Percentiles rank a stretch among this genome's conserved stretches.
phyloP scores from a whole-genome alignment of 148 eudicot genomes.

The Fagopyrum esculentum region DNA sequence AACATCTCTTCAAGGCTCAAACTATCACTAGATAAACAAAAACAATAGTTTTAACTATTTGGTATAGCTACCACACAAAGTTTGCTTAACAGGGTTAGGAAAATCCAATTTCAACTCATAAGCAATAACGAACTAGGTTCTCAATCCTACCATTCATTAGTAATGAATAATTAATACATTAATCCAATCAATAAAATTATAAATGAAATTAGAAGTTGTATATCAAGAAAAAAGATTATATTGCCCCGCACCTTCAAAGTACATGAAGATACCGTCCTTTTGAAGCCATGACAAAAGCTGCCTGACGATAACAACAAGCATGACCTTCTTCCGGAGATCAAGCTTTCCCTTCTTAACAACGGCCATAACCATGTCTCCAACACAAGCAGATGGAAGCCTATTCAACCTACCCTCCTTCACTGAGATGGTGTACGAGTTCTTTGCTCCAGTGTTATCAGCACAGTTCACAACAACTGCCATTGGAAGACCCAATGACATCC shows the following conservation, averaged over 20 bases:
- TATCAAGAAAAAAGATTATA: background rate
- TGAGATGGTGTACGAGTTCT: conserved; percentile 54
- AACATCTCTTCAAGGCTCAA: background rate
- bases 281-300: conserved; percentile 68
- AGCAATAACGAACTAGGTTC: background rate
- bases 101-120: background rate
- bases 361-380: conserved; percentile 76
- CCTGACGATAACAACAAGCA: conserved; percentile 57
- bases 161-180: background rate
- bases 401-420: conserved; percentile 64
- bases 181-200: background rate
- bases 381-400: conserved; percentile 58
- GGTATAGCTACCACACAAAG: background rate
- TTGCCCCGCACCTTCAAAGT: conserved; percentile 42
- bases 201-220: background rate
- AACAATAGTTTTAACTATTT: background rate
- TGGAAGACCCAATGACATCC: conserved; percentile 66
- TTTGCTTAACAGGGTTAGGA: background rate
- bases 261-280: conserved; percentile 63
- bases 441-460: conserved; percentile 61
- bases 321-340: conserved; percentile 60
- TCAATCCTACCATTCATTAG: background rate
- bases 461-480: conserved; percentile 65
- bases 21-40: too few relatives aligned
- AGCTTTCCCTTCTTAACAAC: conserved; percentile 67